A percentile compares a stretch with the other conserved stretches of the same genome.
Conservation (phyloP, 805 yeast genomes). For the Lachancea nothofagi region DNA sequence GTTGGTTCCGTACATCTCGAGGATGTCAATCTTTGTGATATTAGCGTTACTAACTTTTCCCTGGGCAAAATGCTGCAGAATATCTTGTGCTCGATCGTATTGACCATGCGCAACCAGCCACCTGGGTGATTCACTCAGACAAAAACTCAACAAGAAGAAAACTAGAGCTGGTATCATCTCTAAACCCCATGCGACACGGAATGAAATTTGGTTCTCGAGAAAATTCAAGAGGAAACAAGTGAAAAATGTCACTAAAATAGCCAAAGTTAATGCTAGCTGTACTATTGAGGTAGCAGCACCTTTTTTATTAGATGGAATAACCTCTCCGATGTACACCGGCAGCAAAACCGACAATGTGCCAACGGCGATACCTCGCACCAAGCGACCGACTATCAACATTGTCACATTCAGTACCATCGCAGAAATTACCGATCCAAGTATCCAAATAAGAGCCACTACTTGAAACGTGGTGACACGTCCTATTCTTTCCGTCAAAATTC, state of each 20-base stretch:
- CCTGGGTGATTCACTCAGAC: constrained; percentile 55
- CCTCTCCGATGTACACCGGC: constrained; percentile 51
- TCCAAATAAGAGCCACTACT: constrained; percentile 50
- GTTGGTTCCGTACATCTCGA: constrained; percentile 24
- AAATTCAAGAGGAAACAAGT: constrained; percentile 42
- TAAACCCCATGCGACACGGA: constrained; percentile 62
- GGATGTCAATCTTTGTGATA: constrained; percentile 18
- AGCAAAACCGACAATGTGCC: constrained; percentile 53
- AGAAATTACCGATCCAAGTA: constrained; percentile 44
- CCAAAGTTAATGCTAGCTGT: constrained; percentile 54
- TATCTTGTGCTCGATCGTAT: constrained; percentile 37
- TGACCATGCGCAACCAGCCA: constrained; percentile 40
- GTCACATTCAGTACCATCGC: constrained; percentile 34
- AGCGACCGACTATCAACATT: constrained; percentile 46
- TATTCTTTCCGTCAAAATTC: constrained; percentile 41
- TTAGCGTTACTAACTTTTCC: background rate
- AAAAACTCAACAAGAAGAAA: constrained; percentile 34
- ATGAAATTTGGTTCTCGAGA: constrained; percentile 42
- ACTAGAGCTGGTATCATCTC: constrained; percentile 48
- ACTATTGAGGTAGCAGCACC: constrained; percentile 50
- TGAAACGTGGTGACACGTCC: constrained; percentile 57
- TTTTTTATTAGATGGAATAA: constrained; percentile 41
- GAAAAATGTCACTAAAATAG: constrained; percentile 52
- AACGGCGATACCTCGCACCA: constrained; percentile 47
- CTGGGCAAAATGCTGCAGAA: constrained; percentile 10